Evolutionary conservation across 2,329 filamentous ascomycete species (phyloP).

Genomic region (Fusarium sp.): DNA sequence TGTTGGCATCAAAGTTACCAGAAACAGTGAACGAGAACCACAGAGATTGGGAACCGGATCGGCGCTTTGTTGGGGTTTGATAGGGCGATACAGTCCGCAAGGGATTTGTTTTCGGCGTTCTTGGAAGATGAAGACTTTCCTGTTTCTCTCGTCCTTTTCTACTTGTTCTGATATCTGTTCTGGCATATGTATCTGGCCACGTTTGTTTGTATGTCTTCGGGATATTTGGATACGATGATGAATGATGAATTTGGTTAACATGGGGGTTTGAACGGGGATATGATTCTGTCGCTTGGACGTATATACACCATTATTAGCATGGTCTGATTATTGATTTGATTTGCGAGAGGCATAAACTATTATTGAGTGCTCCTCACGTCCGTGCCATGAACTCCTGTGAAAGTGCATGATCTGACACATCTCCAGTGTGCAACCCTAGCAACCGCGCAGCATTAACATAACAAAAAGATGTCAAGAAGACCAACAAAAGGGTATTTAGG

Average conservation of each 20-base stretch:
- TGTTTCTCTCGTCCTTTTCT: neutral
- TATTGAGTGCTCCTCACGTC: neutral
- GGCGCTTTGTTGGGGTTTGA: slow-evolving; percentile 23
- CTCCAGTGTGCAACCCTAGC: neutral
- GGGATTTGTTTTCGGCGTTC: slow-evolving; percentile 28
- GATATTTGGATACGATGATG: slow-evolving; percentile 19
- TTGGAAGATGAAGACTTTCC: neutral
- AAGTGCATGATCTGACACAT: neutral
- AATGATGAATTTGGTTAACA: slow-evolving; percentile 19
- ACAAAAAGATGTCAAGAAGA: neutral
- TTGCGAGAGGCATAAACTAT: neutral
- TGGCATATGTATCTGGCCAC: slow-evolving; percentile 2
- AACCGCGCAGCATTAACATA: neutral
- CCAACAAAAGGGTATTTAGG: slow-evolving; percentile 19
- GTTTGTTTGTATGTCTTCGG: neutral
- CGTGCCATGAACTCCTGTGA: slow-evolving; percentile 5
- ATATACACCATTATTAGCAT: slow-evolving; percentile 1
- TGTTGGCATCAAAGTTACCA: neutral
- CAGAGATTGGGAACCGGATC: slow-evolving; percentile 11
- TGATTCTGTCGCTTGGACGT: slow-evolving; percentile 1
- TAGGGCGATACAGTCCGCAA: slow-evolving; percentile 1
- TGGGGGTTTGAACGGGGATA: slow-evolving; percentile 7
- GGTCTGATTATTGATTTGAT: neutral
- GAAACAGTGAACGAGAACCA: slow-evolving; percentile 1
- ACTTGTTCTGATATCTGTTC: neutral